Percentiles rank a stretch among this genome's conserved stretches.
phyloP scores from a whole-genome alignment of 2,329 filamentous ascomycete genomes.

The Diaporthe citrichinensis region DNA sequence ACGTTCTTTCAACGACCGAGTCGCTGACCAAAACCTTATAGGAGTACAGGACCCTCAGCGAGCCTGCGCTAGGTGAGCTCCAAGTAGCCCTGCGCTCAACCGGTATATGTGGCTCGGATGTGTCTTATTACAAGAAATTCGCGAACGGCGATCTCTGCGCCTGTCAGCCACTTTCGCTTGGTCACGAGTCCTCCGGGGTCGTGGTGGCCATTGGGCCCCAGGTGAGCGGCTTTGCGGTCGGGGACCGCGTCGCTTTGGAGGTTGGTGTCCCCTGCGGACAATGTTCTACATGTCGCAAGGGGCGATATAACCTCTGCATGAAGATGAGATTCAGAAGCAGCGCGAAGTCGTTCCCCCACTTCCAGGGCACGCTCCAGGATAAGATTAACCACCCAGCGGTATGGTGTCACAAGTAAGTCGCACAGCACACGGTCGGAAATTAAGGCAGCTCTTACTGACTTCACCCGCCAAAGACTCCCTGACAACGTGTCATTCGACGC shows the following conservation, averaged over 20 bases:
- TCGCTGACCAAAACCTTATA: constrained; percentile 48
- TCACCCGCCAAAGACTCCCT: constrained; percentile 61
- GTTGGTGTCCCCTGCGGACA: constrained; percentile 68
- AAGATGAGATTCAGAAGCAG: constrained; percentile 74
- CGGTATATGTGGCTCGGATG: constrained; percentile 79
- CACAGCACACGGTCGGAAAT: not conserved
- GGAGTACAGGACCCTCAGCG: constrained; percentile 65
- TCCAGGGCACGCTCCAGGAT: constrained; percentile 74
- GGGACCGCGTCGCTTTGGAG: constrained; percentile 72
- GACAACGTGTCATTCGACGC: constrained; percentile 70
- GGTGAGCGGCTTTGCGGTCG: constrained; percentile 65
- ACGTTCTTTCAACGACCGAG: constrained; percentile 33
- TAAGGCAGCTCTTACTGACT: constrained; percentile 42
- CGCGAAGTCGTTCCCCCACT: constrained; percentile 74
- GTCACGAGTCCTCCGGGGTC: constrained; percentile 74
- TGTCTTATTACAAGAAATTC: constrained; percentile 80
- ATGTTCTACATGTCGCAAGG: constrained; percentile 65
- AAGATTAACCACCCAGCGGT: constrained; percentile 73
- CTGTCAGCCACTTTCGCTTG: constrained; percentile 74
- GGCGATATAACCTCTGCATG: constrained; percentile 74
- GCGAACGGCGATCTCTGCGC: constrained; percentile 79
- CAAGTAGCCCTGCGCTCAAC: constrained; percentile 76
- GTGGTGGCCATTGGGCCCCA: constrained; percentile 69
- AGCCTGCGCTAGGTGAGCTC: constrained; percentile 66
- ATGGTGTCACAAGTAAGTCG: constrained; percentile 73